Conservation (phyloP, 1,284 basidiomycete species). For the Tausonia pullulans region DNA sequence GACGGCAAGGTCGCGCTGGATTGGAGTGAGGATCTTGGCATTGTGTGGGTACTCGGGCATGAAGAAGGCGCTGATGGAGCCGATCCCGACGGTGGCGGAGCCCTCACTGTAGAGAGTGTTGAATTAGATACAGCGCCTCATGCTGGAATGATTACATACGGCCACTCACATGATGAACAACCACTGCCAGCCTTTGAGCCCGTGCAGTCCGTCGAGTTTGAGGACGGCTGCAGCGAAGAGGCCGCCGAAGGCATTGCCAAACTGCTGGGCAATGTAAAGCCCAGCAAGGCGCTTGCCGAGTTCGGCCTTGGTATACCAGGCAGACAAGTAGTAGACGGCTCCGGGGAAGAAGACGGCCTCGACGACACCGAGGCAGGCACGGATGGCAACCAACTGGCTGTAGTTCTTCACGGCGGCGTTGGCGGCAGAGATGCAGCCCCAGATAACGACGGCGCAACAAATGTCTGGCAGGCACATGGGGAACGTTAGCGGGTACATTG, state of each 20-base stretch:
- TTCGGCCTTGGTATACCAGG: constrained; percentile 28
- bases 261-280: constrained; percentile 12
- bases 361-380: constrained; percentile 27
- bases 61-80: constrained; percentile 19
- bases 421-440: constrained; percentile 28
- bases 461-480: constrained; percentile 23
- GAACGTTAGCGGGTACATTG: background rate
- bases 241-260: constrained; percentile 25
- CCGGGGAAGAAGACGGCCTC: constrained; percentile 30
- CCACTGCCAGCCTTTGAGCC: constrained; percentile 29
- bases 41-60: constrained; percentile 28
- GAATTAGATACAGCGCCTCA: background rate
- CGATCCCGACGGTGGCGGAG: constrained; percentile 25
- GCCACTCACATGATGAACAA: constrained; percentile 24
- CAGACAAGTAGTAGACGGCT: constrained; percentile 24
- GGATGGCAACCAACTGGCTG: constrained; percentile 16
- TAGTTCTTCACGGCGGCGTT: constrained; percentile 28
- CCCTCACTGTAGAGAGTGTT: constrained; percentile 17
- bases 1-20: constrained; percentile 26
- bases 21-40: constrained; percentile 21
- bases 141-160: too few species aligned
- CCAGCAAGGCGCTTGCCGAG: background rate
- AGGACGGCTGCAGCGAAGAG: constrained; percentile 27
- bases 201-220: constrained; percentile 25
- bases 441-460: constrained; percentile 23